Evolutionary conservation across 1,139 yeast species (phyloP), one percentile per base, ranked within the genome.

Genomic region (Suhomyces guaymorum): DNA sequence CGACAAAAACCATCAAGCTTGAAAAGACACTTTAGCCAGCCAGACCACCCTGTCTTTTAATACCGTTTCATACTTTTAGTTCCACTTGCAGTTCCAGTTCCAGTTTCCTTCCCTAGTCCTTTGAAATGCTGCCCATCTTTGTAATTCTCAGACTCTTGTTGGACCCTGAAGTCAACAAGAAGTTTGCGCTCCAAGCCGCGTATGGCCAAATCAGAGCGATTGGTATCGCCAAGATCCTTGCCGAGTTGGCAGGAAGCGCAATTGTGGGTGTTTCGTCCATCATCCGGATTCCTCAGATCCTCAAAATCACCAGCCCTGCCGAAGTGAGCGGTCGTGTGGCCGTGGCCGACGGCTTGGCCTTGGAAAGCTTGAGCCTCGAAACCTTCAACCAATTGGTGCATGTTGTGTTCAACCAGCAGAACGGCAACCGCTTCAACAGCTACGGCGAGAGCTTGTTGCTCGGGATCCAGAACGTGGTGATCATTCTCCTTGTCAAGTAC

Each of bases 371-470:
- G 24, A 51, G 63, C 15, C 54, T 70, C 43, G 76, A 70, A 44
- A 57, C 66, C 1, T 50, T 67, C 42, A 60, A 61, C 40, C 63
- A 68, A 31, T 60, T 68, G 47, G 55, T 69, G 31, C 75, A 70
- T 47, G 69, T 66, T 26, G 52, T 64, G 13, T 70, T 67, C 54
- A 69, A 70, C 45, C 43, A 52, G 25, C 71, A 66, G 32, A 59
- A 59, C 38, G 47, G 56, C 16, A 64, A 62, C 36, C 55, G 62
- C 31, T 70, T 70, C 41, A 51, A 66, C 33, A 61, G 62, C 35
- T 70, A 70, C 44, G 76, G 76, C 6, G 76, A 70, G 46, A 56
- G 70, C 20, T 48, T 65, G 27, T 55, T 70, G 25, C 46, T 70
- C 30, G 74, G 73, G 2, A 37, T 68, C 14, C 76, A 70, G 43